Percentiles rank a stretch among this genome's conserved stretches.
phyloP scores from a whole-genome alignment of 192 early-diverging fungal genomes.

The Coemansia sp. region DNA sequence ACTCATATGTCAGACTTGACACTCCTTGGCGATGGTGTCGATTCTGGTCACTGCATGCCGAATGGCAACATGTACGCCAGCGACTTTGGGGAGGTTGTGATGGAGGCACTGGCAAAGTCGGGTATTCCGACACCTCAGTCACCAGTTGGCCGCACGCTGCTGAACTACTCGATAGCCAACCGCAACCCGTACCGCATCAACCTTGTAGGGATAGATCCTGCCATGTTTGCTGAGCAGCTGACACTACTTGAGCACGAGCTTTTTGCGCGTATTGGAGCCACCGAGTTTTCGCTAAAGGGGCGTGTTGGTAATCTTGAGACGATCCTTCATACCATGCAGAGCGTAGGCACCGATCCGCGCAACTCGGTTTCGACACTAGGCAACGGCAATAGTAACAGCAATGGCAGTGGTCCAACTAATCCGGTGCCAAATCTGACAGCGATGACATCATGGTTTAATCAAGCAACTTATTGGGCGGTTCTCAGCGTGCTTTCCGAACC shows the following conservation, averaged over 20 bases:
- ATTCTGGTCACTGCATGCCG: slow-evolving; percentile 19
- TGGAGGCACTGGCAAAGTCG: slow-evolving; percentile 52
- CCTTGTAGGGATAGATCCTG: slow-evolving; percentile 56
- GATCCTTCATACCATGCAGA: slow-evolving; percentile 50
- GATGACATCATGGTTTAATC: slow-evolving; percentile 56
- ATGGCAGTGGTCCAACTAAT: slow-evolving; percentile 12
- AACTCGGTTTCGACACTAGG: slow-evolving; percentile 19
- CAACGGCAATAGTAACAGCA: background rate
- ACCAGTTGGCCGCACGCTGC: slow-evolving; percentile 40
- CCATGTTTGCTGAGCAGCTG: slow-evolving; percentile 67
- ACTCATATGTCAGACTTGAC: background rate
- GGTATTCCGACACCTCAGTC: slow-evolving; percentile 53
- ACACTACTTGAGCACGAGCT: slow-evolving; percentile 71
- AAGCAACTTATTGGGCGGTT: slow-evolving; percentile 55
- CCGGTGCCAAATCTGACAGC: slow-evolving; percentile 49
- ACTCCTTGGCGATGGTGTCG: background rate
- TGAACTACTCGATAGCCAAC: slow-evolving; percentile 48
- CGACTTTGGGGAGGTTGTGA: slow-evolving; percentile 49
- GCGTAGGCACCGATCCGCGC: slow-evolving; percentile 25
- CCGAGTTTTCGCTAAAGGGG: slow-evolving; percentile 62
- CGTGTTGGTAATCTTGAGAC: slow-evolving; percentile 49
- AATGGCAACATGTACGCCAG: slow-evolving; percentile 53
- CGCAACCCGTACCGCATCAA: slow-evolving; percentile 50
- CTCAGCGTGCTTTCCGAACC: slow-evolving; percentile 46
- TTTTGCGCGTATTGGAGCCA: slow-evolving; percentile 62